Base-by-base conservation (phyloP, 148 eudicot species). In the Vaccinium vitisidaea region DNA sequence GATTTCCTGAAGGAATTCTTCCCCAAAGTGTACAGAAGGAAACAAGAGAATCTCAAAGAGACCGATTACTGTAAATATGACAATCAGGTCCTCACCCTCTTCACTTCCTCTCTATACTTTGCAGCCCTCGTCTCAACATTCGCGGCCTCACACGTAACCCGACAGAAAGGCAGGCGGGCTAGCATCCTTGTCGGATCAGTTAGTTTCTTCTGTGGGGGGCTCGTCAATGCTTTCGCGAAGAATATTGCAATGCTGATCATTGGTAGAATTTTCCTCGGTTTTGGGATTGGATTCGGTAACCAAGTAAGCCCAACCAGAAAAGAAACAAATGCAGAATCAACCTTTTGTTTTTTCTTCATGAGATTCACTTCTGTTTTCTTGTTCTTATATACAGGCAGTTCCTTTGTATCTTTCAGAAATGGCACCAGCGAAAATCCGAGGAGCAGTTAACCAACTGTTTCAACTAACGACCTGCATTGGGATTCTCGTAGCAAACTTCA, bases 41-140 rank as follows among this genome's bases (percentile, higher is more conserved):
- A 94, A 75, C 95, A 94, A 7, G 91, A 75, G 12, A 91, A 93
- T 79, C 88, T 93, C 5, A 71, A 89, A 0, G 98, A 93, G 88
- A 96, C 97, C 3, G 98, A 96, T 85, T 96, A 96, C 90, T 96
- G 99, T 86, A 96, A 97, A 85, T 97, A 94, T 53, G 95, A 97
- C 83, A 87, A 91, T 73, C 96, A 97, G 70, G 75, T 97, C 13
- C 93, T 97, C 43, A 95, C 98, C 4, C 95, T 95, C 67, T 97
- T 97, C 86, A 97, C 99, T 7, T 97, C 99, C 13, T 97, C 98
- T 0, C 89, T 97, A 8, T 97, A 97, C 90, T 91, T 90, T n/a
- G 94, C 99, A 1, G 99, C 98, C 18, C 87, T 16, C 0, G 86
- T 94, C 75, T 95, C 95, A 30, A 95, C 99, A 1, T 95, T 95